Conservation (phyloP, 345 rosid species). For the Gossypium raimondii region DNA sequence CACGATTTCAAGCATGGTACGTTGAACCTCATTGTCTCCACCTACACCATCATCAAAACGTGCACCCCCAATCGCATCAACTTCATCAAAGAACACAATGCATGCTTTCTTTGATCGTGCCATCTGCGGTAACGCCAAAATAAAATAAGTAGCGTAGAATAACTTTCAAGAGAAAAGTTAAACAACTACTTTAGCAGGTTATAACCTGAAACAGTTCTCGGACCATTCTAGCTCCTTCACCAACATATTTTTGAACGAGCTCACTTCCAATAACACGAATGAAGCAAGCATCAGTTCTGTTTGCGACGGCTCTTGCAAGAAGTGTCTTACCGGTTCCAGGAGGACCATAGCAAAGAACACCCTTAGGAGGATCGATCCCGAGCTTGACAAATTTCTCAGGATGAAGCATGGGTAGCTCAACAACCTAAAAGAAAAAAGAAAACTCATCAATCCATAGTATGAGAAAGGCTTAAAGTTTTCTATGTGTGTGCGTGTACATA, state of each 20-base stretch:
- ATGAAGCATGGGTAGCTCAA: slow-evolving; percentile 23
- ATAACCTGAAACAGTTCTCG: slow-evolving; percentile 69
- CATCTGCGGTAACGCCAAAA: slow-evolving; percentile 37
- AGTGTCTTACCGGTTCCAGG: slow-evolving; percentile 17
- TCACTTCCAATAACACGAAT: slow-evolving; percentile 22
- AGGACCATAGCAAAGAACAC: slow-evolving; percentile 96
- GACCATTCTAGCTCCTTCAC: slow-evolving; percentile 83
- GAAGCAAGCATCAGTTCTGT: slow-evolving; percentile 58
- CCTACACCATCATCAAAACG: slow-evolving; percentile 88
- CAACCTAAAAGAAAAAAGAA: slow-evolving; percentile 4
- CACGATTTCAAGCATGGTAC: slow-evolving; percentile 83
- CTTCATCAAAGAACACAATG: slow-evolving; percentile 81
- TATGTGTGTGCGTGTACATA: neutral
- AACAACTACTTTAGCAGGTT: neutral
- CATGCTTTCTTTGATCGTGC: slow-evolving; percentile 87
- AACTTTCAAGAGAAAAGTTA: neutral
- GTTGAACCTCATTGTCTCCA: slow-evolving; percentile 82
- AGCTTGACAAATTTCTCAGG: slow-evolving; percentile 87
- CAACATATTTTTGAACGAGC: slow-evolving; percentile 92
- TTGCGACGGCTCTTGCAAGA: slow-evolving; percentile 79
- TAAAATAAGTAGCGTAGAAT: neutral
- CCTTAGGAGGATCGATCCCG: slow-evolving; percentile 98
- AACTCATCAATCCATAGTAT: neutral
- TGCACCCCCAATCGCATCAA: slow-evolving; percentile 90
- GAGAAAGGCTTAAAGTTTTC: neutral